Percentiles rank a stretch among this genome's conserved stretches.
Conservation (phyloP, 2,329 filamentous ascomycete species). For the Macroventuria anomochaeta region DNA sequence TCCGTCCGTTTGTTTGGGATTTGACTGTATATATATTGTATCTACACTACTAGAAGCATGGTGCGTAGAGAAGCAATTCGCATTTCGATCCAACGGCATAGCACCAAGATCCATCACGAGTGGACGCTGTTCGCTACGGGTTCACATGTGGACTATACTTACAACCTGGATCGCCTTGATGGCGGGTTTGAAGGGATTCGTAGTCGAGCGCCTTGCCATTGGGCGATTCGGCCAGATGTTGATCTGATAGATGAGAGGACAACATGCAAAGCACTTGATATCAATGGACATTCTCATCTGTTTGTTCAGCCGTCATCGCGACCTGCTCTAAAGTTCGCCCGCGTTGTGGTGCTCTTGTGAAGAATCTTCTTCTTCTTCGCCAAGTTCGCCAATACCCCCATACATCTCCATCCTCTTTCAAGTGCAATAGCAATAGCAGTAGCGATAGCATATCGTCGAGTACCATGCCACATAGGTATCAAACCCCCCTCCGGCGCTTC, state of each 20-base stretch:
- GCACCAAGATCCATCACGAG: background rate
- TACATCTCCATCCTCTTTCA: background rate
- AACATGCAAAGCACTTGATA: background rate
- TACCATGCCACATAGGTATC: background rate
- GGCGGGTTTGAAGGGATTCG: constrained; percentile 43
- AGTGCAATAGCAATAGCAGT: too few relatives aligned
- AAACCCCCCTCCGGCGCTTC: background rate
- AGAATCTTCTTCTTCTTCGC: background rate
- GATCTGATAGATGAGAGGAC: background rate
- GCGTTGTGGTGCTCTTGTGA: background rate
- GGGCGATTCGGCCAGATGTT: constrained; percentile 48
- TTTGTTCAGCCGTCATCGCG: too few relatives aligned
- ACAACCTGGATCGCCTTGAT: constrained; percentile 16
- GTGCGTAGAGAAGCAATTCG: background rate
- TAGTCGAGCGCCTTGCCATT: constrained; percentile 62
- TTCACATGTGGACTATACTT: background rate
- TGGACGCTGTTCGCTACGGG: too few relatives aligned
- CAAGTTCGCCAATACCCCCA: background rate
- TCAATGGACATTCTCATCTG: background rate
- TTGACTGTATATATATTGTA: constrained; percentile 8
- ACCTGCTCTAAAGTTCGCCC: background rate
- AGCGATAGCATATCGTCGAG: background rate
- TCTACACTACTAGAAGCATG: constrained; percentile 1
- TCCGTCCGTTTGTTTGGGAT: background rate
- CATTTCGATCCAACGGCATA: background rate